Evolutionary conservation across 768 basidiomycete species (phyloP).

Genomic region (Agrocybe praecox): DNA sequence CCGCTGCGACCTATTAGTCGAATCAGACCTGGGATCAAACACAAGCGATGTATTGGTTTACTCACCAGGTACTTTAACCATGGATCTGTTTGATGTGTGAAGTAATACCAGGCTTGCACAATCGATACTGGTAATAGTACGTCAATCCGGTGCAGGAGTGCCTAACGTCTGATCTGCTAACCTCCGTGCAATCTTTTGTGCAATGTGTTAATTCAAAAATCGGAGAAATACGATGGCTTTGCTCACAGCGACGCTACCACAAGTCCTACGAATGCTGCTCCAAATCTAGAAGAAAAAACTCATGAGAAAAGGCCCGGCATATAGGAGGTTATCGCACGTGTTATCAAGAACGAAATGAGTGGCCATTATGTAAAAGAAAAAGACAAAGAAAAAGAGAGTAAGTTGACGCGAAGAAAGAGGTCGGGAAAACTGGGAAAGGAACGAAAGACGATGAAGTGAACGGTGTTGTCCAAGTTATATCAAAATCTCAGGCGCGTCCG

Average conservation of each 20-base stretch:
- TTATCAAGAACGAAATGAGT: slow-evolving; percentile 10
- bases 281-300: slow-evolving; percentile 25
- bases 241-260: slow-evolving; percentile 50
- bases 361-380: slow-evolving; percentile 1
- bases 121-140: slow-evolving; percentile 43
- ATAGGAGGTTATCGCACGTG: slow-evolving; percentile 13
- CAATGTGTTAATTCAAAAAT: background rate
- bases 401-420: background rate
- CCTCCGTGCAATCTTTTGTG: slow-evolving; percentile 51
- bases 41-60: background rate
- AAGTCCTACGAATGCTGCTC: slow-evolving; percentile 53
- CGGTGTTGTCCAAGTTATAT: slow-evolving; percentile 1
- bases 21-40: background rate
- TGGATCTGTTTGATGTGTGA: slow-evolving; percentile 47
- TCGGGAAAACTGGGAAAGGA: background rate
- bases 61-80: slow-evolving; percentile 28
- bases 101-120: slow-evolving; percentile 61
- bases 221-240: background rate
- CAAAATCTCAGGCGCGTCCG: background rate
- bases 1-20: slow-evolving; percentile 43
- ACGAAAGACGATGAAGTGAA: background rate
- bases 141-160: background rate
- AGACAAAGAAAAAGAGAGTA: background rate
- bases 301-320: background rate
- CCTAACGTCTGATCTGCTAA: slow-evolving; percentile 16